A percentile compares a stretch with the other conserved stretches of the same genome.
Conservation (phyloP, 495 filamentous ascomycete genomes). For the Talaromyces ruber region DNA sequence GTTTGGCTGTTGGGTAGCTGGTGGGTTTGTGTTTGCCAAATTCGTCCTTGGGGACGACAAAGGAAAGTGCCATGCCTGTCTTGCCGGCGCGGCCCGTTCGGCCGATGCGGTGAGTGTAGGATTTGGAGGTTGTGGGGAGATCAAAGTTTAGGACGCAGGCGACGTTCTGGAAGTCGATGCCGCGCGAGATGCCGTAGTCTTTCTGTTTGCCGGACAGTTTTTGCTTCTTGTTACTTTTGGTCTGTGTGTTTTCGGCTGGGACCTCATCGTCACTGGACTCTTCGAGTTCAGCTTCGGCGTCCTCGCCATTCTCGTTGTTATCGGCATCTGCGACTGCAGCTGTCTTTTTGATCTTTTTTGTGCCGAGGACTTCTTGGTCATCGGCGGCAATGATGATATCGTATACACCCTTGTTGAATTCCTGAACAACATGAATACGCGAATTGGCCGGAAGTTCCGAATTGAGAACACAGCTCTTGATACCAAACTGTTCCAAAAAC, state of each 20-base stretch:
- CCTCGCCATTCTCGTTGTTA: not conserved
- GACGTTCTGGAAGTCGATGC: conserved; percentile 94
- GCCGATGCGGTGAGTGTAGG: conserved; percentile 92
- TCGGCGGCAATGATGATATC: conserved; percentile 96
- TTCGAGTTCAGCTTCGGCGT: conserved; percentile 15
- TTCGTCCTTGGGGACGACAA: conserved; percentile 72
- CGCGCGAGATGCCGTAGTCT: conserved; percentile 87
- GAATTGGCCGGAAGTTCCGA: conserved; percentile 91
- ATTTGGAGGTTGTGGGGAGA: conserved; percentile 77
- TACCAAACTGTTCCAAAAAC: conserved; percentile 93
- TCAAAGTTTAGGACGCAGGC: conserved; percentile 96
- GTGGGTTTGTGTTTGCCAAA: conserved; percentile 89
- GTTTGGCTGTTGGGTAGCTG: conserved; percentile 53
- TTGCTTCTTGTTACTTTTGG: conserved; percentile 46
- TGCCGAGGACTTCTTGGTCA: conserved; percentile 77
- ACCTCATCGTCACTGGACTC: conserved; percentile 29
- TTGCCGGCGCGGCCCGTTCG: conserved; percentile 86
- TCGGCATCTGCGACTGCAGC: not conserved
- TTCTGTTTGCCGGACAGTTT: conserved; percentile 56
- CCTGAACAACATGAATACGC: conserved; percentile 86
- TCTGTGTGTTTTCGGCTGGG: conserved; percentile 12
- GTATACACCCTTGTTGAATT: conserved; percentile 94
- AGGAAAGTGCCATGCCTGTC: conserved; percentile 89
- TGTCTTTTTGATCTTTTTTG: conserved; percentile 16
- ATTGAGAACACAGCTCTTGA: conserved; percentile 89